Evolutionary conservation across 352 stramenopile species (phyloP), one percentile per base, ranked within the genome.

Genomic region (Pythium grandisporangium): DNA sequence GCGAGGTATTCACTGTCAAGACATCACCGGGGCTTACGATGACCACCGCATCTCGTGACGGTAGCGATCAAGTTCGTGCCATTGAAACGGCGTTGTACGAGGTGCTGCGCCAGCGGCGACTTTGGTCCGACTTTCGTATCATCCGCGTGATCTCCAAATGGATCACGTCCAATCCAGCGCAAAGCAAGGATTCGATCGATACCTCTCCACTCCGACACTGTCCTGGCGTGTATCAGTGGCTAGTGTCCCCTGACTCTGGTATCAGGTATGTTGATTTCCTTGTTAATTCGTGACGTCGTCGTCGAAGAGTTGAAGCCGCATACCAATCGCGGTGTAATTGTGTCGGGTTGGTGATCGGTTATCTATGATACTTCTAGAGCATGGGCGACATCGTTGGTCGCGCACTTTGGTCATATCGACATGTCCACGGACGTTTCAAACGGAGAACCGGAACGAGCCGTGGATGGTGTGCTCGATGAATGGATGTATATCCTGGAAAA

Each of bases 401-500:
- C 59, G 11, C 66, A 80, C 13, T 62, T 75, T 26, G 75, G 70
- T 3, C 61, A 66, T 14, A 78, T 86, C 25, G 66, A 87, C 17
- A 51, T 90, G 37, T 60, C 62, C 24, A 49, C 61, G 4, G 66
- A 82, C 29, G 60, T 53, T 30, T 36, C 39, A 1, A n/a, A n/a
- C n/a, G n/a, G 52, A 60, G 8, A 41, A n/a, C n/a, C n/a, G 70
- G 41, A 62, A 76, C 16, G 55, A 66, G 22, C 54, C 60, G 25
- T 75, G 87, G 29, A 54, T 89, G 25, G 64, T 29, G 77, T 89
- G 17, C 55, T 94, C 24, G 78, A 94, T 36, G 81, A 94, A 46
- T 91, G 80, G 76, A 87, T 89, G 74, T 94, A 78, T 41, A 73
- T 92, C 32, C 29, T 94, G 19, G 81, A 94, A 53, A 90, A 66